These are phyloP conservation scores for Phialophora expanda DNA, from an alignment of 2,329 filamentous ascomycete genomes.

Conservation along the genomic window DNA sequence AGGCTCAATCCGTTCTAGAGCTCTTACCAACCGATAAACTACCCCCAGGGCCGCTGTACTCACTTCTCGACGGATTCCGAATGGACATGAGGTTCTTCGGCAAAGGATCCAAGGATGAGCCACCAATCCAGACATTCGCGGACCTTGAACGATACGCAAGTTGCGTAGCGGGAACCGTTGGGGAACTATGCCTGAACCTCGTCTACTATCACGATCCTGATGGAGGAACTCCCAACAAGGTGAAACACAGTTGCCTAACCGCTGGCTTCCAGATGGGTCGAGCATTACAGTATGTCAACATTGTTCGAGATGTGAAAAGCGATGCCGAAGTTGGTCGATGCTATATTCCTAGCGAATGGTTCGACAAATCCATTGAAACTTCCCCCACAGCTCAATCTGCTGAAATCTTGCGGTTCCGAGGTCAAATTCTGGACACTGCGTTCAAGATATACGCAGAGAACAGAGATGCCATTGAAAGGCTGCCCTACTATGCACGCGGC, in stretches of 20 bases:
- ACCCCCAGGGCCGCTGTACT: constrained; percentile 64
- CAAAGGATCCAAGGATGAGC: constrained; percentile 41
- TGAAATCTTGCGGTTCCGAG: constrained; percentile 50
- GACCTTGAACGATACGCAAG: constrained; percentile 68
- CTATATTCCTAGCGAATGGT: constrained; percentile 70
- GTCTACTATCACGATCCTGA: constrained; percentile 62
- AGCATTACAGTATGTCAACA: constrained; percentile 78
- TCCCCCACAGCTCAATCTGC: constrained; percentile 34
- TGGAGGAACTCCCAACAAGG: constrained; percentile 38
- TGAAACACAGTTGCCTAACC: constrained; percentile 53
- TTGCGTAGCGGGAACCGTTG: constrained; percentile 75
- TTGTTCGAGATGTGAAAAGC: constrained; percentile 72
- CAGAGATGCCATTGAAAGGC: constrained; percentile 61
- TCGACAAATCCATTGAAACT: constrained; percentile 60
- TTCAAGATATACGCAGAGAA: constrained; percentile 65
- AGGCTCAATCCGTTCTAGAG: constrained; percentile 60
- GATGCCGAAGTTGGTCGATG: constrained; percentile 70
- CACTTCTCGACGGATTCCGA: constrained; percentile 70
- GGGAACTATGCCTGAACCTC: constrained; percentile 69
- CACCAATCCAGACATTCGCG: constrained; percentile 63
- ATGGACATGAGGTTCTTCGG: constrained; percentile 66
- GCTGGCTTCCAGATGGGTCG: constrained; percentile 71
- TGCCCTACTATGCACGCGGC: constrained; percentile 65
- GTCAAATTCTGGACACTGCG: constrained; percentile 63
- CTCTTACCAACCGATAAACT: constrained; percentile 65